Conservation (phyloP, 1,139 yeast species). For the Kurtzmaniella quercitrusa region DNA sequence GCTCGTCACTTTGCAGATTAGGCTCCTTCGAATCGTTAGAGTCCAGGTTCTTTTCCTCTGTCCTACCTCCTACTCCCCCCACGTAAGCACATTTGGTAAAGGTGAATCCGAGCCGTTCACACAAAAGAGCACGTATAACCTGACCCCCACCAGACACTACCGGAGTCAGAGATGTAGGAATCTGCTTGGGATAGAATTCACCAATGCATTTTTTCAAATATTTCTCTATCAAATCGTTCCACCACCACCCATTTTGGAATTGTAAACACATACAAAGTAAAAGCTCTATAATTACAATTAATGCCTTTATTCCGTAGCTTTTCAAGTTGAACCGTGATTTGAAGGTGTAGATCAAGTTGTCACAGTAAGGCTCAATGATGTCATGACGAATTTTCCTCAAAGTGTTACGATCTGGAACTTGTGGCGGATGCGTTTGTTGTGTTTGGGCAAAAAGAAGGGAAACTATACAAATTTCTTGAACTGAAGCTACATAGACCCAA, state of each 20-base stretch:
- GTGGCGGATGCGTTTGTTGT: constrained; percentile 20
- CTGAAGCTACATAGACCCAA: constrained; percentile 77
- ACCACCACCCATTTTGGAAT: constrained; percentile 42
- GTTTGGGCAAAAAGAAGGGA: constrained; percentile 69
- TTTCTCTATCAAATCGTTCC: constrained; percentile 45
- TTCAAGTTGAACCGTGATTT: constrained; percentile 60
- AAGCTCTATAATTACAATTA: constrained; percentile 45
- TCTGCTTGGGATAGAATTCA: constrained; percentile 34
- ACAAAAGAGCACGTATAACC: constrained; percentile 40
- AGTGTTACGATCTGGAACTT: constrained; percentile 42
- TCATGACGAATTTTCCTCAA: constrained; percentile 58
- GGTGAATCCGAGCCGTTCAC: constrained; percentile 38
- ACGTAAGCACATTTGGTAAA: constrained; percentile 27
- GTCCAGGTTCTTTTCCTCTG: constrained; percentile 17
- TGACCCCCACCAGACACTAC: constrained; percentile 22
- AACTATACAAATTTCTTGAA: constrained; percentile 82
- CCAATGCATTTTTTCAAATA: constrained; percentile 38
- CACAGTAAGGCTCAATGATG: constrained; percentile 61
- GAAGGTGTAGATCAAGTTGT: constrained; percentile 50
- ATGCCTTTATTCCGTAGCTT: constrained; percentile 52
- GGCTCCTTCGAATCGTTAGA: too few species aligned
- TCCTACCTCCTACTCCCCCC: not conserved
- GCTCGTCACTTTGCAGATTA: too few species aligned
- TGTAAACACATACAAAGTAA: constrained; percentile 44
- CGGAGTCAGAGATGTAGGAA: not conserved